Evolutionary conservation across 2,329 filamentous ascomycete species (phyloP), one percentile per base, ranked within the genome.

Genomic region (Ophiostoma piceae): DNA sequence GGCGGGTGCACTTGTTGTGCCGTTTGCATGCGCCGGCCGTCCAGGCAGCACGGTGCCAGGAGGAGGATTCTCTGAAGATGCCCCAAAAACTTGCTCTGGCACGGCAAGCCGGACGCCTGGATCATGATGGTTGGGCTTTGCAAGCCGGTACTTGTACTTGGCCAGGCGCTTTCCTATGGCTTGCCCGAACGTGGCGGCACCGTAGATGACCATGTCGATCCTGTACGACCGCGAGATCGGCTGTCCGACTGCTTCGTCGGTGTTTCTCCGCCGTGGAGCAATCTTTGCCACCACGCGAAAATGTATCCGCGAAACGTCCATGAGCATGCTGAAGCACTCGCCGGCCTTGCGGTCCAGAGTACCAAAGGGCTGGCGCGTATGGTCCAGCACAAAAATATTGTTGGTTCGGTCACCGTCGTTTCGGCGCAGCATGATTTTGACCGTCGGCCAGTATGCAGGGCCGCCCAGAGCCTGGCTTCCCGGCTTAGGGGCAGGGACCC

Each of bases 151-250:
- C 71, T 88, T 86, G 72, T 85, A 85, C 73, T 87, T 87, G 2
- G 84, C 84, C 1, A 97, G 83, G 70, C 87, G 86, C 68, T 80
- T 85, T 1, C 92, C 94, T 54, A 97, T 85, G 11, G 84, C 81
- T 12, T 82, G 82, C 2, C 86, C 88, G 72, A 86, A 85, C 70
- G 87, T 89, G 51, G 88, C 83, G 7, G 91, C 89, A 0, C 92
- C 92, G 75, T 95, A 97, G 8, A 98, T 77, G 74, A 92, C 92
- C 35, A 97, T 81, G 29, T 91, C 88, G 35, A 94, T 82, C 14
- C 82, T 82, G 71, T 90, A 88, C 2, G 82, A 79, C 26, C 83
- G 81, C 1, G 91, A 92, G 2, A 85, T 86, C 0, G 82, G 77
- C 69, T 85, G 81, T 47, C 92, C 91, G 19, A 86, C 82, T 47